Base-by-base conservation (phyloP, 495 filamentous ascomycete species). In the Penicillium chermesinum region DNA sequence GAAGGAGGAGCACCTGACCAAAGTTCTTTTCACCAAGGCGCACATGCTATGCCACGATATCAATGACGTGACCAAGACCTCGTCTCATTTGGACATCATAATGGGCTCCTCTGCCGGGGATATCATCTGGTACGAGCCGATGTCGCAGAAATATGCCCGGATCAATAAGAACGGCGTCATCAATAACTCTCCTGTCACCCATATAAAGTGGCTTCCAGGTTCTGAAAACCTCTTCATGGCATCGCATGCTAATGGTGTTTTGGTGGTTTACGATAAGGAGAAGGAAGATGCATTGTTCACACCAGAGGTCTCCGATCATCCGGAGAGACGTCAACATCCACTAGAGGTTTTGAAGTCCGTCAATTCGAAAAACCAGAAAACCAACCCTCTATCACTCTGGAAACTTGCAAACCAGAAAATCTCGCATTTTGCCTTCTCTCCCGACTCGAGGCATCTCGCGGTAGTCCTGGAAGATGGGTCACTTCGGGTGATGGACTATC, bases 121-220 rank as follows among this genome's bases (percentile, higher is more conserved):
- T 59, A 93, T 97, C 40, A 91, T 98, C 39, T 98, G 94, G 94
- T 98, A 91, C 72, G 93, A 98, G 69, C 91, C 93, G 10, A 88
- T 96, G 59, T 90, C 89, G 15, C 90, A 96, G 57, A 93, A 95
- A 61, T 98, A 98, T 63, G 87, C 87, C 2, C 84, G 94, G 4
- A 77, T 98, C 49, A 98, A 98, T 67, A 98, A 98, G 67, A 96
- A 96, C 65, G 91, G 91, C 7, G 78, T 85, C 44, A 91, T 97
- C 63, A 94, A 91, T 63, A 72, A 79, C 33, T 87, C 87, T 2
- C 82, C 93, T 1, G 84, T 97, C 9, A 85, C 86, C 1, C 81
- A 89, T 46, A 94, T 97, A 57, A 81, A 81, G 52, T 98, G 93
- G 93, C 79, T 97, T 16, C 93, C 93, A 0, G 85, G 86, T 13